Base-by-base conservation (phyloP, 345 rosid species). In the Syzygium aqueum region DNA sequence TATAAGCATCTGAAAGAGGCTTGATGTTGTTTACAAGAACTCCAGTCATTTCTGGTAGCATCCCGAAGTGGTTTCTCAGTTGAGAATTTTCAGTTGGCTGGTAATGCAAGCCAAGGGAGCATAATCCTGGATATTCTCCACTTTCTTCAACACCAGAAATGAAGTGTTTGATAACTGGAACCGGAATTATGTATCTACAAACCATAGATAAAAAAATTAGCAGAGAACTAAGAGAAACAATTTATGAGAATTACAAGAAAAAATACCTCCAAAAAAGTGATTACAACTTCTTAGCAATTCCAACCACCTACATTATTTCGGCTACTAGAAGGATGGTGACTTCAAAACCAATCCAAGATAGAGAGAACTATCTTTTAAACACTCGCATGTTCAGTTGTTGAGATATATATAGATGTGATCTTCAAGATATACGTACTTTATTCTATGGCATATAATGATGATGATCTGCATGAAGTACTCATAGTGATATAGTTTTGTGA, bases 81-180 rank as follows among this genome's bases (percentile, higher is more conserved):
- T 97, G 95, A 87, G 88, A 91, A 91, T 97, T 97, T 92, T 97
- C 98, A 85, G 94, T 92, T 85, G 96, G 91, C 88, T 97, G 98
- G 88, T 96, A 95, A 37, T 96, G 94, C 86, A 97, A 91, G 85
- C 99, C 97, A 89, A 96, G 90, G 67, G 95, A 94, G 89, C 99
- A 97, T 90, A 97, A 93, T 57, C 98, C 97, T 77, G 89, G 87
- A 88, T 94, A 94, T 88, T 90, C 91, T 85, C 96, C 96, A 28
- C 88, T 90, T 91, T 94, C 96, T 89, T 93, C 95, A 86, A 94
- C 94, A 19, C 95, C 95, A 82, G 90, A 87, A 89, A 95, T 94
- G 87, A 97, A 97, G 90, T 93, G 94, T 90, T 93, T 92, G 50
- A 96, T 97, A 40, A 97, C 92, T 8, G 98, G 96, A 89, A 95